Evolutionary conservation across 805 yeast species (phyloP).

Genomic region (Ogataea methanolica): DNA sequence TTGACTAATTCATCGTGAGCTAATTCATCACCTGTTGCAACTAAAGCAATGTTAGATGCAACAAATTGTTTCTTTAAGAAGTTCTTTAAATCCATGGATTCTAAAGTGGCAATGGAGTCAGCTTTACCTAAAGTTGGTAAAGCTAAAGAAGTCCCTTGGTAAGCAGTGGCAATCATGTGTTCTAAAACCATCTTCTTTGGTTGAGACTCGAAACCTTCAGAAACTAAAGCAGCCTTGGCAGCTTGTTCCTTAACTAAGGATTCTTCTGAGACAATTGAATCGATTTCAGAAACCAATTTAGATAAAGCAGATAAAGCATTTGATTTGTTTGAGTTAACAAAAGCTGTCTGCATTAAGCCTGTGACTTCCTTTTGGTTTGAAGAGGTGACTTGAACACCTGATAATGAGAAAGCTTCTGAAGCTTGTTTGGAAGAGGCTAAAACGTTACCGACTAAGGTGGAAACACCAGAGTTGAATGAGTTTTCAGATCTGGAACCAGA

Average conservation of each 20-base stretch:
- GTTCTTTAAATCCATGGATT: constrained; percentile 50
- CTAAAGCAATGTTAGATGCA: constrained; percentile 62
- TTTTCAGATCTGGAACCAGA: constrained; percentile 81
- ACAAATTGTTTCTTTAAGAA: constrained; percentile 56
- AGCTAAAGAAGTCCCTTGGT: constrained; percentile 79
- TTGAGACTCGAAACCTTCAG: constrained; percentile 50
- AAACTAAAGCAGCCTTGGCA: constrained; percentile 39
- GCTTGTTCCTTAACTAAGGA: constrained; percentile 43
- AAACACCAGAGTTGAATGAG: constrained; percentile 77
- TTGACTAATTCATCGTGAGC: constrained; percentile 67
- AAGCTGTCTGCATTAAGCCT: constrained; percentile 55
- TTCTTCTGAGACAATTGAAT: constrained; percentile 36
- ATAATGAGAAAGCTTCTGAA: constrained; percentile 30
- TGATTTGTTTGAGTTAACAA: constrained; percentile 50
- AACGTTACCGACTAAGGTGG: constrained; percentile 55
- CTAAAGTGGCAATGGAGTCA: constrained; percentile 57
- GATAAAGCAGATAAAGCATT: constrained; percentile 52
- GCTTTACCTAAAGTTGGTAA: constrained; percentile 73
- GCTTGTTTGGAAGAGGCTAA: constrained; percentile 35
- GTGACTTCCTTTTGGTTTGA: constrained; percentile 59
- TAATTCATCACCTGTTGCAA: constrained; percentile 59
- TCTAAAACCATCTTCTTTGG: constrained; percentile 58
- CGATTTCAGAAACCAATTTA: constrained; percentile 34
- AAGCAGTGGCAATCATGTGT: constrained; percentile 79
- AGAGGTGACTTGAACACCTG: constrained; percentile 56